These are phyloP conservation scores for Aspergillus aculeatinus DNA, from an alignment of 2,329 filamentous ascomycete genomes.

Conservation along the genomic window DNA sequence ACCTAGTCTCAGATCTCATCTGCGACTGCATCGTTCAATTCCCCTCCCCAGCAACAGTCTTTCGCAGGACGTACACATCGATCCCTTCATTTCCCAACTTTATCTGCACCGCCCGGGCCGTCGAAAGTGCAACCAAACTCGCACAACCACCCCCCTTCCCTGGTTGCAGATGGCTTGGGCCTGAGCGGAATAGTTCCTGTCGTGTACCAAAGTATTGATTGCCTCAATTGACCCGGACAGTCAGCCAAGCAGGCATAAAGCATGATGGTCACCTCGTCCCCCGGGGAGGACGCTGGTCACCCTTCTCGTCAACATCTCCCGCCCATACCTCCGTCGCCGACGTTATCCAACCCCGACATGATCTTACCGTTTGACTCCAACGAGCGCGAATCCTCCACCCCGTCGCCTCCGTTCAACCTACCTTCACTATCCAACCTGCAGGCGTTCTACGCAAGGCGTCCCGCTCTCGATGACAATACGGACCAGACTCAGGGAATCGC, in stretches of 20 bases:
- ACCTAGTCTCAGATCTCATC: conserved; percentile 9
- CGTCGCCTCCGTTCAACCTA: conserved; percentile 53
- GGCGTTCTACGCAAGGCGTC: conserved; percentile 33
- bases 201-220: neutral
- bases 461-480: conserved; percentile 9
- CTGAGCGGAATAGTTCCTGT: conserved; percentile 5
- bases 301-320: conserved; percentile 17
- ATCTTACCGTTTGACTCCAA: conserved; percentile 76
- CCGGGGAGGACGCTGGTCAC: conserved; percentile 17
- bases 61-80: conserved; percentile 1
- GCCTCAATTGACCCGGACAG: neutral
- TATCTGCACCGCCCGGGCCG: conserved; percentile 3
- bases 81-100: conserved; percentile 11
- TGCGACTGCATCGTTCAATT: conserved; percentile 9
- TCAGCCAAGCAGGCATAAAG: conserved; percentile 3
- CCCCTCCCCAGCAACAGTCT: neutral
- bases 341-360: conserved; percentile 91
- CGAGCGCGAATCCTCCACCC: conserved; percentile 47
- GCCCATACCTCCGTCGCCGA: conserved; percentile 67
- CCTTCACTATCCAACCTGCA: conserved; percentile 46
- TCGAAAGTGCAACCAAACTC: conserved; percentile 3
- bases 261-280: conserved; percentile 13
- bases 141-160: neutral
- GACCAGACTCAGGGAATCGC: neutral
- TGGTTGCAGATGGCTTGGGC: conserved; percentile 11